Evolutionary conservation across 2,329 filamentous ascomycete genomes (phyloP).

Genomic region (Colletotrichum siamense): DNA sequence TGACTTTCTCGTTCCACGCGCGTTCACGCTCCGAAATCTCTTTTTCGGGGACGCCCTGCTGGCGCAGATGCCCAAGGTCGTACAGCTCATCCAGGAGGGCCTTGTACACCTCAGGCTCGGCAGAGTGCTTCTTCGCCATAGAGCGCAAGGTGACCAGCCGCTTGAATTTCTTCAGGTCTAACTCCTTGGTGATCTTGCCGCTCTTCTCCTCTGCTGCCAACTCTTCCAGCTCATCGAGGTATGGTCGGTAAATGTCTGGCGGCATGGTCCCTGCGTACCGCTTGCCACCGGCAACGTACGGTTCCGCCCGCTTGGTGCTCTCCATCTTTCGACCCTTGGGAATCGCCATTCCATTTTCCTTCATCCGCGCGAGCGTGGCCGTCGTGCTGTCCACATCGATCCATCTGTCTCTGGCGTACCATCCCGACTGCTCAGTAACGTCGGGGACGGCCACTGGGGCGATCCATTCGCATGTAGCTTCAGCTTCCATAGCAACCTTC

Average conservation of each 20-base stretch:
- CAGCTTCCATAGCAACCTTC: slow-evolving; percentile 63
- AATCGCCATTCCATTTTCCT: slow-evolving; percentile 41
- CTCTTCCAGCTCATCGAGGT: slow-evolving; percentile 45
- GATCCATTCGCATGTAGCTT: slow-evolving; percentile 65
- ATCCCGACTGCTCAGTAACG: slow-evolving; percentile 10
- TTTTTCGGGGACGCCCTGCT: slow-evolving; percentile 10
- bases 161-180: background rate
- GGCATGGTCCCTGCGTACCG: slow-evolving; percentile 30
- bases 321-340: slow-evolving; percentile 50
- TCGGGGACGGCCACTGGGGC: slow-evolving; percentile 60
- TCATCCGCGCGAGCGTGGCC: slow-evolving; percentile 52
- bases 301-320: slow-evolving; percentile 29
- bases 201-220: slow-evolving; percentile 33
- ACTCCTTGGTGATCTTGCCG: slow-evolving; percentile 7
- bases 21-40: slow-evolving; percentile 33
- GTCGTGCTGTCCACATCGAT: slow-evolving; percentile 53
- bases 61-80: slow-evolving; percentile 26
- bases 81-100: slow-evolving; percentile 40
- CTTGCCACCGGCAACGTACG: slow-evolving; percentile 25
- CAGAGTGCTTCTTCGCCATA: slow-evolving; percentile 19
- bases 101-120: slow-evolving; percentile 25
- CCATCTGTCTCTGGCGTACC: slow-evolving; percentile 47
- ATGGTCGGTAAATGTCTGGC: slow-evolving; percentile 42
- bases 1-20: slow-evolving; percentile 40
- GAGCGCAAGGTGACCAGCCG: slow-evolving; percentile 33